phyloP scores from a whole-genome alignment of 148 eudicot genomes.

The Rhododendron ferrugineum region DNA sequence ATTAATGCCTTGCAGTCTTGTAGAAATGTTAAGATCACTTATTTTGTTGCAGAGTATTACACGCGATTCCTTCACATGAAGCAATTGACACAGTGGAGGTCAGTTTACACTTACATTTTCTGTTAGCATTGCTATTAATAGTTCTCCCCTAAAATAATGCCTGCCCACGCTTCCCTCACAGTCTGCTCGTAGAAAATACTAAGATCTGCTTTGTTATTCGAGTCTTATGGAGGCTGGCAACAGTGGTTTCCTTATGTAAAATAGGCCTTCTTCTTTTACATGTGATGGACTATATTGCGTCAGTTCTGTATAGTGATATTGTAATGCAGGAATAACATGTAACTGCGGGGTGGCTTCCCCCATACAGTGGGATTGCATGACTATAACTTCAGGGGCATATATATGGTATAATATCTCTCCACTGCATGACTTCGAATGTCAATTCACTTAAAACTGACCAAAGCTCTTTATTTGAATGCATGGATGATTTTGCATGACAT shows the following conservation, averaged over 20 bases:
- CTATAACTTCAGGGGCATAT: neutral
- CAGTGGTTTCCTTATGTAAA: neutral
- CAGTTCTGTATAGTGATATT: neutral
- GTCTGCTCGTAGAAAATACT: neutral
- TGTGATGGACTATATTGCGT: neutral
- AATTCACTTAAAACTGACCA: neutral
- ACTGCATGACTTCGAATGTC: neutral
- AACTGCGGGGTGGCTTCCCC: neutral
- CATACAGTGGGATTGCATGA: neutral
- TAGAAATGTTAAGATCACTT: neutral
- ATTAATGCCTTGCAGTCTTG: neutral
- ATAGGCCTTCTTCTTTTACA: neutral
- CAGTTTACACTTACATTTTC: constrained; percentile 19
- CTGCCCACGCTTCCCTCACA: neutral
- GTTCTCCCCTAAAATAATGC: neutral
- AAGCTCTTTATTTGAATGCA: neutral
- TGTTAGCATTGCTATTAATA: neutral
- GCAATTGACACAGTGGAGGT: constrained; percentile 99
- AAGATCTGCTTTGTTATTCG: neutral
- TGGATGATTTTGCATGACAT: neutral
- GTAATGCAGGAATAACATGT: neutral
- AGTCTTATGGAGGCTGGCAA: neutral
- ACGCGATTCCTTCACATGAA: constrained; percentile 91
- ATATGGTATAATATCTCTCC: neutral
- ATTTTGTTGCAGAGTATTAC: constrained; percentile 64